These are phyloP conservation scores for Typha latifolia DNA, from an alignment of 176 grass and related monocot species.

Conservation along the genomic window DNA sequence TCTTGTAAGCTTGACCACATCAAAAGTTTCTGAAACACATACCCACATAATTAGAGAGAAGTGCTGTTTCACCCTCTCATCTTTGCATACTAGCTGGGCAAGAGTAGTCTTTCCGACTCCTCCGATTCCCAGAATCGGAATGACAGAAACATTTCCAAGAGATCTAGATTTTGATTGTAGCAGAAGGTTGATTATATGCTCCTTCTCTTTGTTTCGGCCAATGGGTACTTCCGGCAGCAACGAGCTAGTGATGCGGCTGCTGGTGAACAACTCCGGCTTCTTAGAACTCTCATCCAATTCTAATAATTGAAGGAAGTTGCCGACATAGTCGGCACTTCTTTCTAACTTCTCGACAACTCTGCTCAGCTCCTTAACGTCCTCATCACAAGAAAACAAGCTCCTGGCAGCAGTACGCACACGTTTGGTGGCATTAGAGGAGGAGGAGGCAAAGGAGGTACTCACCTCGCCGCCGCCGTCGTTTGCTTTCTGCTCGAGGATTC, in stretches of 20 bases:
- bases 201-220: conserved; percentile 23
- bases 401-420: neutral
- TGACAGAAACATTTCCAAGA: conserved; percentile 8
- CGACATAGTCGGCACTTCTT: neutral
- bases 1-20: no score
- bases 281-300: neutral
- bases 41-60: no score
- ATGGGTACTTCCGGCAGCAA: conserved; percentile 11
- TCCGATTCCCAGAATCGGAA: no score
- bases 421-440: neutral
- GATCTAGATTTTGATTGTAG: neutral
- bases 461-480: conserved; percentile 3
- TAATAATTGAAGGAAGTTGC: conserved; percentile 1
- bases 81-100: no score
- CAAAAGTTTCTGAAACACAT: no score
- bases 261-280: conserved; percentile 4
- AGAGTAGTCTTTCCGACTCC: no score
- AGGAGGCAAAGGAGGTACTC: neutral
- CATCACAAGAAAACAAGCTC: conserved; percentile 9
- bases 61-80: no score
- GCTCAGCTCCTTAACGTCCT: conserved; percentile 29
- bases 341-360: conserved; percentile 8
- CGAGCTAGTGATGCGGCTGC: neutral
- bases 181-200: conserved; percentile 22
- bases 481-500: neutral